Conservation (phyloP, 495 filamentous ascomycete species). For the Tuber magnatum region DNA sequence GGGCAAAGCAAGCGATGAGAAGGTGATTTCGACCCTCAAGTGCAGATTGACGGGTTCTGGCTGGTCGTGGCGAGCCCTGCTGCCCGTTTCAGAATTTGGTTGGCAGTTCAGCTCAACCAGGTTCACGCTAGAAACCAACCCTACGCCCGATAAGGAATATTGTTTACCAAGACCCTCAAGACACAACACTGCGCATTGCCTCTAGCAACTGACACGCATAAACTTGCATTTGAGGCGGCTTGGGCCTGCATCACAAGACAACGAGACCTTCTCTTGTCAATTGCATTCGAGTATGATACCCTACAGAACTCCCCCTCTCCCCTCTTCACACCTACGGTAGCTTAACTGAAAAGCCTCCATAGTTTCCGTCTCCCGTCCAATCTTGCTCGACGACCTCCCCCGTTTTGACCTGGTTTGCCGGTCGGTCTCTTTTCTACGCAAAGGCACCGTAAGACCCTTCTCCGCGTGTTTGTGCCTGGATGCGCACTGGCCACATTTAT, state of each 20-base stretch:
- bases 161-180: slow-evolving; percentile 31
- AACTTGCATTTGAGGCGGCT: slow-evolving; percentile 1
- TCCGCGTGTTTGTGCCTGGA: neutral
- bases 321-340: neutral
- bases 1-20: neutral
- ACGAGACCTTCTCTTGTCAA: neutral
- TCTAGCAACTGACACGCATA: slow-evolving; percentile 24
- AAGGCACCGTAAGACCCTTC: neutral
- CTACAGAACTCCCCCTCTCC: neutral
- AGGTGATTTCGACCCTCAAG: no score
- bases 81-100: neutral
- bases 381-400: neutral
- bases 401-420: neutral
- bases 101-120: neutral
- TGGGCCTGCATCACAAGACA: neutral
- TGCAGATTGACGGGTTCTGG: neutral
- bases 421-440: neutral
- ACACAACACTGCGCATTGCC: slow-evolving; percentile 28
- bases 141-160: slow-evolving; percentile 18
- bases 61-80: neutral
- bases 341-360: neutral
- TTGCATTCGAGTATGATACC: neutral
- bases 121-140: neutral
- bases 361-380: neutral
- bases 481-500: neutral